Evolutionary conservation across 257 asterid genomes (phyloP), one percentile per base, ranked within the genome.

Genomic region (Eucommia ulmoides): DNA sequence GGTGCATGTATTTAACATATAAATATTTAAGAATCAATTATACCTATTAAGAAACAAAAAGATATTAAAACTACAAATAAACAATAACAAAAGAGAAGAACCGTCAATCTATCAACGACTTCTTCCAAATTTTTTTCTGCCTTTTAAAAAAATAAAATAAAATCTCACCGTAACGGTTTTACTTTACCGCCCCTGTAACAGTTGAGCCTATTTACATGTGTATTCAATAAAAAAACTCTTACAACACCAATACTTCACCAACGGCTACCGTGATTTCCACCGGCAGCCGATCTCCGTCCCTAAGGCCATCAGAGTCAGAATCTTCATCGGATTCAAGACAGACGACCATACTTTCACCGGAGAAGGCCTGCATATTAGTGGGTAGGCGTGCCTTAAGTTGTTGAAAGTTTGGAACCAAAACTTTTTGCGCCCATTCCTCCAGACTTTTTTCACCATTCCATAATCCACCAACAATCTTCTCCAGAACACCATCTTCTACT

Each of bases 381-480:
- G 74, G 50, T 26, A 78, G n/a, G 16, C 48, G 70, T 3, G 68
- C 33, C 60, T 67, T 75, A 24, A 88, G 65, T 22, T 54, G 73
- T 0, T 74, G 69, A 9, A 88, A 82, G 48, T 83, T 64, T 0
- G 95, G 97, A 2, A 49, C 68, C 50, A 84, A 49, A 19, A 72
- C 84, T 20, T 69, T 76, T 41, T 68, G 80, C 1, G 80, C 66
- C 97, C 97, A 88, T 56, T 78, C 79, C 23, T 42, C 78, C 8
- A 88, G 57, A 47, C 94, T 69, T 0, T 72, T 69, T 45, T 57
- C 63, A 23, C 79, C 95, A 19, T 76, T 80, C 87, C 85, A 82
- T 23, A 88, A 33, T 23, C 94, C 97, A 8, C 89, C 93, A 14
- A 80, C 22, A 61, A 84, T 78, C 62, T 65, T 83, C 62, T 84